A percentile compares a stretch with the other conserved stretches of the same genome.
Conservation (phyloP, 495 filamentous ascomycete species). For the Letharia lupina region DNA sequence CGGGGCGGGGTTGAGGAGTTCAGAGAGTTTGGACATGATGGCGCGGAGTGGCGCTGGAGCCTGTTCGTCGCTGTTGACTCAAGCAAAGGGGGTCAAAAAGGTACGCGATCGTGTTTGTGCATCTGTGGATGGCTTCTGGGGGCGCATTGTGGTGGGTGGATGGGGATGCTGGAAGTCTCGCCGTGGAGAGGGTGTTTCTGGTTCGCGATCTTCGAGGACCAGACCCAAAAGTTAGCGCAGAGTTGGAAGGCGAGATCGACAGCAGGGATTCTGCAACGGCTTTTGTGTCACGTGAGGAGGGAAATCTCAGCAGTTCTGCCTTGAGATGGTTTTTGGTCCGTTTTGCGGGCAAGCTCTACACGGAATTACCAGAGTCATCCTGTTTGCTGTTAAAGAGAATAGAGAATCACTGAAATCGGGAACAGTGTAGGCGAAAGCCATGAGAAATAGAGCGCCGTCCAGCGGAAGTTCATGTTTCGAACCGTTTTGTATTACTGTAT, state of each 20-base stretch:
- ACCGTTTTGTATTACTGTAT: not conserved
- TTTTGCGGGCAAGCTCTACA: not conserved
- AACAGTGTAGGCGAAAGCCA: not conserved
- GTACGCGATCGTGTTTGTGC: not conserved
- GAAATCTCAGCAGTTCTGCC: not conserved
- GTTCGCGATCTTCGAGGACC: conserved; percentile 11
- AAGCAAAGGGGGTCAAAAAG: not conserved
- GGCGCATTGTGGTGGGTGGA: not conserved
- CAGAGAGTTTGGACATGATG: conserved; percentile 23
- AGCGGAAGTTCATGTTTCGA: not conserved
- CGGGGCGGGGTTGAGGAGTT: conserved; percentile 24
- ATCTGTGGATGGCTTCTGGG: not conserved
- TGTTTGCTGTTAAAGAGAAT: not conserved
- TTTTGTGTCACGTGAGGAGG: not conserved
- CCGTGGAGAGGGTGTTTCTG: not conserved
- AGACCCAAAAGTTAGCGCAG: not conserved
- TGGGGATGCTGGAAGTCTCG: not conserved
- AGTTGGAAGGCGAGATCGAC: conserved; percentile 1
- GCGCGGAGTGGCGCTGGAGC: not conserved
- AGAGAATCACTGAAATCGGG: too few relatives aligned
- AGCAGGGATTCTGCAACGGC: conserved; percentile 10
- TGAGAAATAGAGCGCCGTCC: not conserved
- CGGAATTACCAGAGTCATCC: not conserved
- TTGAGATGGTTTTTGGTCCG: not conserved
- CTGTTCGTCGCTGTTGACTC: not conserved